Evolutionary conservation across 2,329 filamentous ascomycete species (phyloP).

Genomic region (Ceratocystis huliohia): DNA sequence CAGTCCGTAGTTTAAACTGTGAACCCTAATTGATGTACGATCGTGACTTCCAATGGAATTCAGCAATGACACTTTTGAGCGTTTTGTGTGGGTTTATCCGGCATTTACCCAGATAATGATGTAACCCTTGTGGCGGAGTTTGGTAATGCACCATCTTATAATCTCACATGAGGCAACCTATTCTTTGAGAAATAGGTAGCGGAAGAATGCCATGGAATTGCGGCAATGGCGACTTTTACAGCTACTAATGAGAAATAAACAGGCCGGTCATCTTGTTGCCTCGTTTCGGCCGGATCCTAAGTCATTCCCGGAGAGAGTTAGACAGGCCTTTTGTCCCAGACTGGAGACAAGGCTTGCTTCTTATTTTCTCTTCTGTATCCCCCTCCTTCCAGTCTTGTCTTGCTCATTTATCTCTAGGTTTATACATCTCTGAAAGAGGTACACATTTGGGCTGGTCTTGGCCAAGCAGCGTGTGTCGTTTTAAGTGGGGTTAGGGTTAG

Average conservation of each 20-base stretch:
- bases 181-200: neutral
- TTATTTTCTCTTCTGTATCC: neutral
- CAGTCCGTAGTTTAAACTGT: neutral
- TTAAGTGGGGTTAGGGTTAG: conserved; percentile 8
- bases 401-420: neutral
- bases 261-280: neutral
- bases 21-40: neutral
- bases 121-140: neutral
- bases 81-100: neutral
- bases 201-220: neutral
- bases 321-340: neutral
- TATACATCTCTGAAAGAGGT: neutral
- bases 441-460: neutral
- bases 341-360: neutral
- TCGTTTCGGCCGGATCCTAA: neutral
- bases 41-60: neutral
- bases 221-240: neutral
- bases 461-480: neutral
- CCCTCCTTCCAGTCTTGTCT: neutral
- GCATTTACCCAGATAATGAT: neutral
- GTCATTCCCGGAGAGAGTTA: neutral
- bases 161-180: neutral
- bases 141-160: neutral
- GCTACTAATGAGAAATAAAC: neutral
- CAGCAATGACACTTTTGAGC: neutral